phyloP scores from a whole-genome alignment of 352 stramenopile species.

The Globisporangium heterothallicum region DNA sequence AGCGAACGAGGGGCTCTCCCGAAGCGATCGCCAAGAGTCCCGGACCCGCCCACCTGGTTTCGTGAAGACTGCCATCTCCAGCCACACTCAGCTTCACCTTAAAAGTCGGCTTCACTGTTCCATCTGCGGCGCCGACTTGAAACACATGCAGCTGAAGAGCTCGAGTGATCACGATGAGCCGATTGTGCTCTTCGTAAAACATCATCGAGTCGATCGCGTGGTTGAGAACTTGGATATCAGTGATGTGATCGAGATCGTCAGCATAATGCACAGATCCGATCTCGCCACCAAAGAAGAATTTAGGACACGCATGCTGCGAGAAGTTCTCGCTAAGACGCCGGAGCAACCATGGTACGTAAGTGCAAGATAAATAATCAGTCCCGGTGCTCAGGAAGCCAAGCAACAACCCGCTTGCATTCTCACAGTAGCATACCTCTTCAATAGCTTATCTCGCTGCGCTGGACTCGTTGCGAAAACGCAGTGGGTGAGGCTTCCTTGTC shows the following conservation, averaged over 20 bases:
- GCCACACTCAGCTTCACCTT: slow-evolving; percentile 89
- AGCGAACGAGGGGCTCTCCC: slow-evolving; percentile 84
- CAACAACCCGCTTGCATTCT: background rate
- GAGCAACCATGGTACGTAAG: background rate
- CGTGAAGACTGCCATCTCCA: slow-evolving; percentile 69
- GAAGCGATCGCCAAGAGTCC: slow-evolving; percentile 88
- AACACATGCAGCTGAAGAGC: slow-evolving; percentile 87
- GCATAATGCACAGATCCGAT: slow-evolving; percentile 87
- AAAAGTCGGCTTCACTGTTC: slow-evolving; percentile 77
- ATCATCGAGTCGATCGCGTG: slow-evolving; percentile 88
- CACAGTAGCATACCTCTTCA: slow-evolving; percentile 35
- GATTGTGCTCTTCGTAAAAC: slow-evolving; percentile 77
- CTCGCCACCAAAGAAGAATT: slow-evolving; percentile 94
- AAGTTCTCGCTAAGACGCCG: slow-evolving; percentile 33
- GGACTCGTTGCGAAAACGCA: slow-evolving; percentile 76
- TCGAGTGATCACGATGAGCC: slow-evolving; percentile 89
- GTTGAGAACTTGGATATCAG: slow-evolving; percentile 83
- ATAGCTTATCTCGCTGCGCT: slow-evolving; percentile 26
- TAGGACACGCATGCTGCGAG: slow-evolving; percentile 52
- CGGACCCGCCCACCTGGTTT: slow-evolving; percentile 86
- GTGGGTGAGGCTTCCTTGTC: slow-evolving; percentile 83
- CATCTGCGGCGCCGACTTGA: slow-evolving; percentile 72
- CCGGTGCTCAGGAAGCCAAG: background rate
- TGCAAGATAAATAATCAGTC: background rate
- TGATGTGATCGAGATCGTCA: slow-evolving; percentile 90